These are phyloP conservation scores for Musa balbisiana DNA, from an alignment of 202 grass and related monocot species.

Conservation along the genomic window DNA sequence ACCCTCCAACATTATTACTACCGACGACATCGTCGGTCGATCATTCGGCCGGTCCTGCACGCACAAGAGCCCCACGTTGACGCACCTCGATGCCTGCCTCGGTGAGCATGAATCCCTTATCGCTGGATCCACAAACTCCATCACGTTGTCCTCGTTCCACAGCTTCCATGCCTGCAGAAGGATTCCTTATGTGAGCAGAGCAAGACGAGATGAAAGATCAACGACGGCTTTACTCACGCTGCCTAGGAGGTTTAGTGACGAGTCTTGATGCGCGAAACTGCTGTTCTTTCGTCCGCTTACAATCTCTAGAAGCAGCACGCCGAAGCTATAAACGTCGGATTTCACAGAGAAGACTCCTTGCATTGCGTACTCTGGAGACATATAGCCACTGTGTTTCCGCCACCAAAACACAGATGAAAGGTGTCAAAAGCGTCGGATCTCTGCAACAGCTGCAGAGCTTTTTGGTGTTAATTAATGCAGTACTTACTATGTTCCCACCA, in stretches of 20 bases:
- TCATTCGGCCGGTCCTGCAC: constrained; percentile 36
- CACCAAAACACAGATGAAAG: neutral
- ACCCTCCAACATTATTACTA: constrained; percentile 30
- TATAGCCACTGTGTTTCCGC: constrained; percentile 29
- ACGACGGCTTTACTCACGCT: constrained; percentile 22
- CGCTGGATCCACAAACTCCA: constrained; percentile 19
- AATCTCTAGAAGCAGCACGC: constrained; percentile 41
- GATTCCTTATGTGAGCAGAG: no score
- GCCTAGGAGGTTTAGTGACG: constrained; percentile 26
- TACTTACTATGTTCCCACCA: constrained; percentile 59
- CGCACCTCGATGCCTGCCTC: constrained; percentile 20
- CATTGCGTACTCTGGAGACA: constrained; percentile 46
- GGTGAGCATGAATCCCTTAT: constrained; percentile 19
- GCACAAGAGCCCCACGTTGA: constrained; percentile 28
- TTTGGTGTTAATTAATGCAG: neutral
- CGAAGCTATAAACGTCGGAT: constrained; percentile 41
- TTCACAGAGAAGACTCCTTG: constrained; percentile 41
- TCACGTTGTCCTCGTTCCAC: constrained; percentile 30
- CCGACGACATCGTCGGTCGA: constrained; percentile 31
- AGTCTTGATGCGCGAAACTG: neutral
- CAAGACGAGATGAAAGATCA: neutral
- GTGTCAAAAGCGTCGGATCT: no score
- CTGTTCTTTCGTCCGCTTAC: constrained; percentile 36
- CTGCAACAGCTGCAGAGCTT: no score
- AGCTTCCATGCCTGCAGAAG: constrained; percentile 36